These are phyloP conservation scores for Synchytrium microbalum DNA, from an alignment of 371 early-diverging fungal genomes.

Conservation along the genomic window DNA sequence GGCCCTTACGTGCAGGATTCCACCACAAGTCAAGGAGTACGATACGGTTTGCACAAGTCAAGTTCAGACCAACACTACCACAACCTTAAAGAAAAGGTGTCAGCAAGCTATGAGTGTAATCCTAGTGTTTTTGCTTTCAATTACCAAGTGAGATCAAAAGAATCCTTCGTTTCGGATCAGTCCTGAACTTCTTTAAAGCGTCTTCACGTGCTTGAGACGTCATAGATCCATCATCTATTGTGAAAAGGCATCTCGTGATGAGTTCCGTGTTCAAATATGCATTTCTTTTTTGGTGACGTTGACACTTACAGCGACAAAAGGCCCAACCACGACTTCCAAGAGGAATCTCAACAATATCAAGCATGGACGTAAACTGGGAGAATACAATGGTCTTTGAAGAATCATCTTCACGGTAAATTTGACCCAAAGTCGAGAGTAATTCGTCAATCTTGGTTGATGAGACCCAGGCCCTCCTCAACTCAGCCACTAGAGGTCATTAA, in stretches of 20 bases:
- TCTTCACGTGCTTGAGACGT: not conserved
- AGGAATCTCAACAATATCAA: not conserved
- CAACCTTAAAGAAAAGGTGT: not conserved
- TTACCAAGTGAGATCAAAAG: constrained; percentile 3
- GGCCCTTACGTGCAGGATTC: not conserved
- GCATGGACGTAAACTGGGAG: constrained; percentile 1
- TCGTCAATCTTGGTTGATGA: not conserved
- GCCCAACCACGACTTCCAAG: not conserved
- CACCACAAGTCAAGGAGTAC: not conserved
- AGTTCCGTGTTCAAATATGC: not conserved
- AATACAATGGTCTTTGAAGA: not conserved
- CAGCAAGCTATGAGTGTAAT: not conserved
- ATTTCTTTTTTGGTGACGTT: not conserved
- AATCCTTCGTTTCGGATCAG: not conserved
- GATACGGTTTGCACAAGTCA: not conserved
- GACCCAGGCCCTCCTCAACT: not conserved
- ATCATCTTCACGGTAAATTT: not conserved
- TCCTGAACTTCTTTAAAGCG: not conserved
- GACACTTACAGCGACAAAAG: not conserved
- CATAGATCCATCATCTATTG: constrained; percentile 3
- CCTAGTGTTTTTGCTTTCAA: not conserved
- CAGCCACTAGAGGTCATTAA: not conserved
- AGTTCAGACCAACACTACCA: not conserved
- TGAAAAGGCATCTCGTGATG: not conserved
- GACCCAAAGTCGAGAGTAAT: not conserved